Percentiles rank a stretch among this genome's conserved stretches.
Evolutionary conservation across 768 basidiomycete genomes (phyloP).

Genomic region (Astraeus odoratus): DNA sequence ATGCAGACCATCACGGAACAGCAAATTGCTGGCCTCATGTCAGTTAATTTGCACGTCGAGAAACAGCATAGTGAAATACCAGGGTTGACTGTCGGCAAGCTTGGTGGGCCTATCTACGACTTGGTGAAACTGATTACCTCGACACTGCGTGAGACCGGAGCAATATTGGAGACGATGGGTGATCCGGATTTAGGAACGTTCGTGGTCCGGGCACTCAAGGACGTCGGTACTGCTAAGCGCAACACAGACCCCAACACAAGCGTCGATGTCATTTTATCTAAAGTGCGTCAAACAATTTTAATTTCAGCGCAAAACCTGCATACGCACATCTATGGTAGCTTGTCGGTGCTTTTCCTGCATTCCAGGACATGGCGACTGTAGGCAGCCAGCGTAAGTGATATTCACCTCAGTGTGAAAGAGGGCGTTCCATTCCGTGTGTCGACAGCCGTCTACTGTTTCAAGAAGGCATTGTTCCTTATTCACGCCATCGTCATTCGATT

Average conservation of each 20-base stretch:
- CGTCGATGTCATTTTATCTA: constrained; percentile 57
- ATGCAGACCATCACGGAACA: constrained; percentile 46
- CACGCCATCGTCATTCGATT: constrained; percentile 66
- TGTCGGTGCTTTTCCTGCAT: constrained; percentile 71
- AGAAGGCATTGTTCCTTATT: constrained; percentile 81
- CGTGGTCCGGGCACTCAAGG: constrained; percentile 59
- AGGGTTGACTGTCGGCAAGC: constrained; percentile 67
- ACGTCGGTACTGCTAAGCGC: constrained; percentile 35
- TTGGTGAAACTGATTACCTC: constrained; percentile 60
- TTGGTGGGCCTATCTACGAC: constrained; percentile 68
- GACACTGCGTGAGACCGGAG: constrained; percentile 69
- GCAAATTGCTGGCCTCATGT: constrained; percentile 68
- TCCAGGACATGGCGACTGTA: constrained; percentile 69
- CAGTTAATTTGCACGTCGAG: constrained; percentile 64
- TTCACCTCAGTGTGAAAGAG: constrained; percentile 3
- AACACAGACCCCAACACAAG: constrained; percentile 27
- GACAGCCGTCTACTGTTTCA: constrained; percentile 81
- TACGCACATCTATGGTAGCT: constrained; percentile 37
- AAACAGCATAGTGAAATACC: constrained; percentile 59
- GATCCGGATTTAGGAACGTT: constrained; percentile 71
- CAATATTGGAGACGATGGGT: constrained; percentile 49
- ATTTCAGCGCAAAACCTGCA: neutral
- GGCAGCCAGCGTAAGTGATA: constrained; percentile 47
- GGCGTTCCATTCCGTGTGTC: neutral
- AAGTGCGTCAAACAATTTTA: constrained; percentile 35